Evolutionary conservation across 345 rosid species (phyloP).

Genomic region (Psidium friedrichsthalianum): DNA sequence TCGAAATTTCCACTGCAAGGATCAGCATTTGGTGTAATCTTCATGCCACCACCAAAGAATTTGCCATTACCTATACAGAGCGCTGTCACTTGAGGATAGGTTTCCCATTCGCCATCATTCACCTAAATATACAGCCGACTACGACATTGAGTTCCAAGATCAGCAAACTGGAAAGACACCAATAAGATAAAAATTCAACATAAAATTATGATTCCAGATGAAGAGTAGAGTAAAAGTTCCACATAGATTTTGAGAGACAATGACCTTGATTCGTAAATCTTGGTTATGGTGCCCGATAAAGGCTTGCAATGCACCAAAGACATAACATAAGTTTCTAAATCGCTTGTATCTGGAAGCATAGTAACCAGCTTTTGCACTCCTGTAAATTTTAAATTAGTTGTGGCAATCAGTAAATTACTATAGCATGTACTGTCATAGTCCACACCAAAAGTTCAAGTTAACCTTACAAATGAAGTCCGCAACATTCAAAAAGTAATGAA

Average conservation of each 20-base stretch:
- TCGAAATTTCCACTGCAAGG: slow-evolving; percentile 72
- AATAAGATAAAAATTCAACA: neutral
- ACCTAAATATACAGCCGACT: slow-evolving; percentile 21
- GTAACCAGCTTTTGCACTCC: slow-evolving; percentile 97
- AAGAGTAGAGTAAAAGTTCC: neutral
- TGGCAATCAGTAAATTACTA: neutral
- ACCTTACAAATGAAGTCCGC: slow-evolving; percentile 97
- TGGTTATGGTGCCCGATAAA: slow-evolving; percentile 73
- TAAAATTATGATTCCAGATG: neutral
- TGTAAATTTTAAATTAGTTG: slow-evolving; percentile 13
- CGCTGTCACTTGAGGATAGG: slow-evolving; percentile 68
- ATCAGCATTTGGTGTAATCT: slow-evolving; percentile 84
- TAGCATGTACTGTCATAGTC: neutral
- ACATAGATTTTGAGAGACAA: neutral
- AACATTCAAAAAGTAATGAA: slow-evolving; percentile 78
- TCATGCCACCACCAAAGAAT: slow-evolving; percentile 98
- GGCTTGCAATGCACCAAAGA: slow-evolving; percentile 81
- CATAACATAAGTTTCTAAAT: slow-evolving; percentile 78
- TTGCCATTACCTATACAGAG: slow-evolving; percentile 91
- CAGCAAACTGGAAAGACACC: neutral
- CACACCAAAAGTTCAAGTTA: slow-evolving; percentile 6
- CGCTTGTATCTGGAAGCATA: slow-evolving; percentile 87
- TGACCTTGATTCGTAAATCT: slow-evolving; percentile 71
- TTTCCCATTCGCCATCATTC: slow-evolving; percentile 79
- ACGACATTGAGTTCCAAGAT: neutral